phyloP scores from a whole-genome alignment of 345 rosid genomes.

The Physaria fendleri region DNA sequence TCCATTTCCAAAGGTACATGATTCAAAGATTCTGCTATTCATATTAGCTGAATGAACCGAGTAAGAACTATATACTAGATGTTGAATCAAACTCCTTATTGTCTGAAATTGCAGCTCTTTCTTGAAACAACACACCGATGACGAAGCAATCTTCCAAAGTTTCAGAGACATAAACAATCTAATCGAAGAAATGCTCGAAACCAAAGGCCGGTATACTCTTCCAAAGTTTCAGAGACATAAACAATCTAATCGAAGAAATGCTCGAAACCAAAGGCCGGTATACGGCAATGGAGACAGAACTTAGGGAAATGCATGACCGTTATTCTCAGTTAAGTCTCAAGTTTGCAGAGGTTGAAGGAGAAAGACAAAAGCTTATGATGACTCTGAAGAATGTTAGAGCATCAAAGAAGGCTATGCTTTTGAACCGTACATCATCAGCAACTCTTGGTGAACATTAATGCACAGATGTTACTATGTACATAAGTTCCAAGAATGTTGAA shows the following conservation, averaged over 20 bases:
- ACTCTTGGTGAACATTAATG: constrained; percentile 43
- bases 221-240: constrained; percentile 90
- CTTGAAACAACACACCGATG: constrained; percentile 69
- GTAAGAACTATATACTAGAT: not conserved
- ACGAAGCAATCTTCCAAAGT: constrained; percentile 84
- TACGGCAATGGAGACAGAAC: constrained; percentile 60
- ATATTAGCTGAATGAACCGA: not conserved
- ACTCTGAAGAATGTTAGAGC: constrained; percentile 81
- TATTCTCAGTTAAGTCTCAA: constrained; percentile 93
- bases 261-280: constrained; percentile 71
- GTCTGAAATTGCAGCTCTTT: constrained; percentile 57
- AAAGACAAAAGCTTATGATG: constrained; percentile 96
- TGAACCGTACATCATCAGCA: constrained; percentile 46
- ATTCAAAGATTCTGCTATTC: not conserved
- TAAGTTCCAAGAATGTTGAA: constrained; percentile 17
- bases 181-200: constrained; percentile 72
- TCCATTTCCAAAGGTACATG: constrained; percentile 72
- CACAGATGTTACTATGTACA: constrained; percentile 29
- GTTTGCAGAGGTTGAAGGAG: constrained; percentile 98
- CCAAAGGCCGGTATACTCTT: constrained; percentile 80
- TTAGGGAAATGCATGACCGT: constrained; percentile 89
- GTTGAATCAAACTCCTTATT: constrained; percentile 2
- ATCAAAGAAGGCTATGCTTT: constrained; percentile 43
- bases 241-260: constrained; percentile 77
- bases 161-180: constrained; percentile 88